Base-by-base conservation (phyloP, 805 yeast genomes). In the Saccharomycopsis guyanensis region DNA sequence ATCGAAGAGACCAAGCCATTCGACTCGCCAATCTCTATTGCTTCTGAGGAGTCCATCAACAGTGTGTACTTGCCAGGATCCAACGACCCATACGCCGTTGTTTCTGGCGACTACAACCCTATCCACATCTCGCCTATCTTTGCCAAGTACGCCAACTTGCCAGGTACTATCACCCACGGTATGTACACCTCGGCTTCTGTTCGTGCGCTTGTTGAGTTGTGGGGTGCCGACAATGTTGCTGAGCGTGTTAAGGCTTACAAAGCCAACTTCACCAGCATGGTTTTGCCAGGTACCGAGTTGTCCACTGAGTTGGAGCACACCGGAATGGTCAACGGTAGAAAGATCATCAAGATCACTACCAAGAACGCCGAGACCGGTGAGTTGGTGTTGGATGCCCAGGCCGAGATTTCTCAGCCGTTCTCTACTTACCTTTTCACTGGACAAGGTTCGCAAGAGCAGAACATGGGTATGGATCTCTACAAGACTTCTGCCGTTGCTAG, bases 381-480 rank as follows among this genome's bases (percentile, higher is more conserved):
- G 51, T 67, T 74, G 34, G 98, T 93, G 18, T 73, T 93, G 58
- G 65, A 75, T 45, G 99, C 97, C 70, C 95, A 87, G 71, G 99
- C 99, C 47, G 98, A 93, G 72, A 89, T 94, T 60, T 97, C 93
- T 59, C 99, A 93, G 71, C 98, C 99, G 29, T 84, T 82, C 45
- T 86, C 97, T 38, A 84, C 98, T 18, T 93, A 86, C 65, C 95
- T 93, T 49, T 93, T 94, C 71, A 93, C 99, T 55, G 99, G 98
- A 63, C 99, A 93, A 75, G 99, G 99, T 66, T 91, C 98, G 51
- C 99, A 93, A 70, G 98, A 94, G 68, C 98, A 94, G 73, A 97
- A 97, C 65, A 93, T 93, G 99, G 98, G 99, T 75, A 93, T 93
- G 99, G 98, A 93, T 66, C 76, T 93, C 63, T 93, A 93, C 68